phyloP scores from a whole-genome alignment of 1,284 basidiomycete genomes.

The Apiotrichum laibachii region DNA sequence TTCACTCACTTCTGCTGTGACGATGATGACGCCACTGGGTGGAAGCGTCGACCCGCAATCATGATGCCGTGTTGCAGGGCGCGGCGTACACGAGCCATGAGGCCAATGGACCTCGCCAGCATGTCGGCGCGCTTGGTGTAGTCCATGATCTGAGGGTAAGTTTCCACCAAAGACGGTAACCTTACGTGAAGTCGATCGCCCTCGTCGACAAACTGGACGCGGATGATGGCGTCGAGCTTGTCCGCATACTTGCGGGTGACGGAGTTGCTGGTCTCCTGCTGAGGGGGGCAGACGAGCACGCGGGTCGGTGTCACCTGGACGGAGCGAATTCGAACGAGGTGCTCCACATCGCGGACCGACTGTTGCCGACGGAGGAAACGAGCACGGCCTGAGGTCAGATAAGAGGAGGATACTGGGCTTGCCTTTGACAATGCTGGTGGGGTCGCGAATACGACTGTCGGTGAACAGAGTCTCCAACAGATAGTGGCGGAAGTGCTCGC shows the following conservation, averaged over 20 bases:
- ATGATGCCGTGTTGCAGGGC: constrained; percentile 44
- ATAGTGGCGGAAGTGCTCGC: constrained; percentile 31
- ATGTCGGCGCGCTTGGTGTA: constrained; percentile 37
- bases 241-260: constrained; percentile 44
- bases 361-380: neutral
- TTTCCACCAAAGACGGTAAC: neutral
- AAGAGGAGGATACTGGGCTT: neutral
- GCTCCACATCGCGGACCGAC: constrained; percentile 16
- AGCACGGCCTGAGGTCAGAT: constrained; percentile 3
- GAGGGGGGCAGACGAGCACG: constrained; percentile 44
- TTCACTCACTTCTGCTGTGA: constrained; percentile 45
- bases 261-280: constrained; percentile 48
- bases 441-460: constrained; percentile 41
- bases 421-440: constrained; percentile 29
- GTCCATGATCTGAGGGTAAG: constrained; percentile 32
- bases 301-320: constrained; percentile 49
- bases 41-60: constrained; percentile 39
- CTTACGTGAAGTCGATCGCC: constrained; percentile 44
- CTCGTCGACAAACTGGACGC: constrained; percentile 50
- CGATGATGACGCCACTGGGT: constrained; percentile 44
- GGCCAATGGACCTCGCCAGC: constrained; percentile 30
- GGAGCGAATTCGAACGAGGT: constrained; percentile 44
- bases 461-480: constrained; percentile 45
- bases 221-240: constrained; percentile 44
- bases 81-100: constrained; percentile 47